Percentiles rank a stretch among this genome's conserved stretches.
These are phyloP conservation scores for Obelidium mucronatum DNA, from an alignment of 192 early-diverging fungal species.

Conservation along the genomic window DNA sequence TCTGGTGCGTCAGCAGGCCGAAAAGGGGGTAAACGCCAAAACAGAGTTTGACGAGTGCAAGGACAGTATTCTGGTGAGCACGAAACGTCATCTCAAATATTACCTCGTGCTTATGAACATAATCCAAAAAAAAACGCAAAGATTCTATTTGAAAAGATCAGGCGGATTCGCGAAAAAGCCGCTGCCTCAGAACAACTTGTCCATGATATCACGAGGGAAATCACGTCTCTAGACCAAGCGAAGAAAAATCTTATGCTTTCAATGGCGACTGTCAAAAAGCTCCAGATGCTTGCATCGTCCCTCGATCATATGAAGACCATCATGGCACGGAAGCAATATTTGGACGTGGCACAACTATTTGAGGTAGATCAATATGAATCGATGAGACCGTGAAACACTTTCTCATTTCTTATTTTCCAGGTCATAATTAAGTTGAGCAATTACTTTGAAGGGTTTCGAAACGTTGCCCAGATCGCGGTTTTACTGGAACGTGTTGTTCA, in stretches of 20 bases:
- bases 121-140: too few relatives aligned
- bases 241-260: slow-evolving; percentile 89
- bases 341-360: slow-evolving; percentile 79
- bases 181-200: slow-evolving; percentile 86
- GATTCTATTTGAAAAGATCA: slow-evolving; percentile 81
- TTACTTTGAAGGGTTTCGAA: slow-evolving; percentile 77
- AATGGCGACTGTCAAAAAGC: slow-evolving; percentile 79
- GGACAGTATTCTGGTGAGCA: slow-evolving; percentile 73
- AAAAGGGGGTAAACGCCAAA: slow-evolving; percentile 62
- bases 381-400: neutral
- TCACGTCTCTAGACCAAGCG: slow-evolving; percentile 91
- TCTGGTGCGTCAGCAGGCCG: slow-evolving; percentile 76
- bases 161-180: slow-evolving; percentile 86
- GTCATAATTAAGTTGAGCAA: slow-evolving; percentile 79
- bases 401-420: slow-evolving; percentile 33
- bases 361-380: slow-evolving; percentile 57
- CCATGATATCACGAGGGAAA: slow-evolving; percentile 94
- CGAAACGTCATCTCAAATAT: neutral
- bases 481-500: slow-evolving; percentile 68
- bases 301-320: slow-evolving; percentile 33
- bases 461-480: slow-evolving; percentile 76
- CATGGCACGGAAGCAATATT: slow-evolving; percentile 68
- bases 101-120: neutral
- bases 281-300: slow-evolving; percentile 83
- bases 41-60: slow-evolving; percentile 76